Base-by-base conservation (phyloP, 768 basidiomycete species). In the Porpolomopsis calyptriformis region DNA sequence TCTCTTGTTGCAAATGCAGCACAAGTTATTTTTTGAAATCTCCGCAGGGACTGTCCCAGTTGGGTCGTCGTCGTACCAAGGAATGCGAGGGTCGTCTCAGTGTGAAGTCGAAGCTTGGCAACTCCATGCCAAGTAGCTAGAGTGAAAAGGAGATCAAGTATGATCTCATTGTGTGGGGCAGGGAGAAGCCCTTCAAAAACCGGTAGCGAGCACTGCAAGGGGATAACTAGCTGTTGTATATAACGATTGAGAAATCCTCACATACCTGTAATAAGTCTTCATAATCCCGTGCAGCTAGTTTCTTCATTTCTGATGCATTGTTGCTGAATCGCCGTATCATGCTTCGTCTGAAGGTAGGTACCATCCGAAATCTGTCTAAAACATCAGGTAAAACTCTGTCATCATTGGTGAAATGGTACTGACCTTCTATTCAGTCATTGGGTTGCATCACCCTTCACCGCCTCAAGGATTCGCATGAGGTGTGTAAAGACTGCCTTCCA, bases 21-120 rank as follows among this genome's bases (percentile, higher is more conserved):
- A 0, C 65, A 61, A 1, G 68, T 63, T 4, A 51, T 57, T 2
- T 46, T 52, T 41, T 77, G 72, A 1, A 72, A 71, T 0, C 47
- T 29, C 0, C 65, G 61, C 1, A 67, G 40, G 2, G 48, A 33
- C 0, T 48, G 26, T 0, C 68, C 62, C 3, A 69, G 55, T 1
- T 34, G 33, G 0, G 2, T 39, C 5, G 64, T 68, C 0, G 47
- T 38, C 1, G 7, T 4, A 5, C 60, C 51, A 2, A 69, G 50
- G 11, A 55, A 11, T 0, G 35, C 18, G 0, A 70, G 52, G 1
- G 66, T 64, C 0, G 50, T 33, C 14, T 62, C 56, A 0, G 62
- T 64, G 36, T 69, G 68, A 16, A 43, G 26, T 10, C 20, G 42
- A 5, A 43, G 42, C 27, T 43, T 43, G 6, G 42, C 42, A 10